Evolutionary conservation across 2,329 filamentous ascomycete species (phyloP).

Genomic region (Fusarium devonianum): DNA sequence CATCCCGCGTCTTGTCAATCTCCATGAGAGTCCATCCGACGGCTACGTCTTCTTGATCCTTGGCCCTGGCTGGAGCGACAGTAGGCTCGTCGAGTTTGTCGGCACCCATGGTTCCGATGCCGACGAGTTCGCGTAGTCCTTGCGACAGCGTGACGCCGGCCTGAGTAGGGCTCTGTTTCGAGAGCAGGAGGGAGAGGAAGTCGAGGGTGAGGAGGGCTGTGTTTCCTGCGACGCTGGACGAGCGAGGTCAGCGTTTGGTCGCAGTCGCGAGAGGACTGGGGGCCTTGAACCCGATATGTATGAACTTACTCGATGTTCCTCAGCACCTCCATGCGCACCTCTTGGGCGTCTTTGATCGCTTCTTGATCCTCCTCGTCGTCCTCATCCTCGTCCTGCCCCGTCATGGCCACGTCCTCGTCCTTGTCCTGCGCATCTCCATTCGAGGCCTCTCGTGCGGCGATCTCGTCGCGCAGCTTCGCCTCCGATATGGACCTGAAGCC

Average conservation of each 20-base stretch:
- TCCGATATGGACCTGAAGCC: conserved; percentile 85
- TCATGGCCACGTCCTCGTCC: conserved; percentile 56
- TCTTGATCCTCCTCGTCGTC: conserved; percentile 46
- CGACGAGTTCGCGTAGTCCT: conserved; percentile 72
- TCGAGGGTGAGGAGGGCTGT: conserved; percentile 76
- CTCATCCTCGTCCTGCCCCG: conserved; percentile 54
- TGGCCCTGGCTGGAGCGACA: conserved; percentile 60
- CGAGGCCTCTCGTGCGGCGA: conserved; percentile 54
- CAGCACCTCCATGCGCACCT: conserved; percentile 65
- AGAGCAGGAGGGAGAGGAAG: conserved; percentile 81
- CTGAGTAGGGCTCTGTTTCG: conserved; percentile 78
- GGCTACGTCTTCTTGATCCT: conserved; percentile 64
- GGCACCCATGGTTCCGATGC: conserved; percentile 76
- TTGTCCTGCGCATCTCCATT: conserved; percentile 55
- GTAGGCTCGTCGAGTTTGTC: conserved; percentile 70
- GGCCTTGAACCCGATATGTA: background rate
- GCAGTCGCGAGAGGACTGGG: background rate
- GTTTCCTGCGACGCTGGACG: conserved; percentile 54
- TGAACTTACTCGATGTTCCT: conserved; percentile 62
- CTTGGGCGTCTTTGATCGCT: conserved; percentile 55
- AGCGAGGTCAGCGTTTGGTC: conserved; percentile 3
- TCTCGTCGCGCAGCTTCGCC: conserved; percentile 72
- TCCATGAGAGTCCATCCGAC: conserved; percentile 81
- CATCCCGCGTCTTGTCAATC: conserved; percentile 76
- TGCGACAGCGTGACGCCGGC: conserved; percentile 75